Evolutionary conservation across 306 rosid species (phyloP), one percentile per base, ranked within the genome.

Genomic region (Crotalaria pallida): DNA sequence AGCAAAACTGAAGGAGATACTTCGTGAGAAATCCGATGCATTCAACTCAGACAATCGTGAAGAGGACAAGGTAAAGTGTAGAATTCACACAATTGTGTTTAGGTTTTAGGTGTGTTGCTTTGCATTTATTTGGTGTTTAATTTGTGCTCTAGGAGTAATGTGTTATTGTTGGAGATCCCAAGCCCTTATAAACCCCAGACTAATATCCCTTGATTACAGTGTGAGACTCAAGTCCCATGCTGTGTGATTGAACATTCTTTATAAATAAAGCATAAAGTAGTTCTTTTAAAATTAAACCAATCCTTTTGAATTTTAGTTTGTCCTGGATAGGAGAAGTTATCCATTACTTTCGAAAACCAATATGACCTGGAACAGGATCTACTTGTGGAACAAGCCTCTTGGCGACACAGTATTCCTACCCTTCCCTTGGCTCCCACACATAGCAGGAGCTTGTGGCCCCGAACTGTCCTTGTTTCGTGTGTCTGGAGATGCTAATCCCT

Each of bases 21-120:
- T 95, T 31, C 96, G 99, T 18, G 92, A 85, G 79, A 95, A 89
- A 73, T 83, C 91, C 62, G 99, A 95, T 83, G 90, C 69, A 62
- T 95, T 87, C 79, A 95, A 91, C 86, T 82, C 95, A 23, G 24
- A 80, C 38, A 74, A 64, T 73, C 67, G 87, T 0, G 92, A 83
- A 43, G 86, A 52, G 72, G 99, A 95, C 83, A 91, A 95, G 96
- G 99, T 95, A 22, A 71, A 56, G 8, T 41, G 3, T 47, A 19
- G 13, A 41, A 22, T 52, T n/a, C 51, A 41, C 45, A 8, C 64
- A 3, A 23, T 72, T 64, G 9, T 57, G n/a, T 33, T 73, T 65
- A 10, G 27, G 13, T 15, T 58, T 79, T 71, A 43, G 15, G 58
- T 62, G 16, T 48, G 23, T 36, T 68, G 50, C 17, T 36, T 13